phyloP scores from a whole-genome alignment of 108 stramenopile genomes.

The Cylindrotheca fusiformis region DNA sequence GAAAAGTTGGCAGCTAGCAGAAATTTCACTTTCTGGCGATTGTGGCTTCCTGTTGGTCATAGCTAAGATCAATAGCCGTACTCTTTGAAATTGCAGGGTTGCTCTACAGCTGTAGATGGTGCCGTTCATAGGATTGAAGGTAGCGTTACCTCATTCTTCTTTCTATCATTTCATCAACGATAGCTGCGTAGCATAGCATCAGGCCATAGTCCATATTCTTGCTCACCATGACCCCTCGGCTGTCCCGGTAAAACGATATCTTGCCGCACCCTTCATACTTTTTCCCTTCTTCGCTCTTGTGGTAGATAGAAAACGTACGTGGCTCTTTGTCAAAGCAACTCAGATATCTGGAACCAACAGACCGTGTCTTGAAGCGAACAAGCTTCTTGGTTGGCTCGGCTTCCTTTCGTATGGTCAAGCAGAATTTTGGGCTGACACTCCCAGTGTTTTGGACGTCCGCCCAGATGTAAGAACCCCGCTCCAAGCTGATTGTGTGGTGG shows the following conservation, averaged over 20 bases:
- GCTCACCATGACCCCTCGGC: slow-evolving; percentile 2
- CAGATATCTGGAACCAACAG: not conserved
- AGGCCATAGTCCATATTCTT: slow-evolving; percentile 6
- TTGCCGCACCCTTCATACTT: not conserved
- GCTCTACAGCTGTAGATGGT: too few species aligned
- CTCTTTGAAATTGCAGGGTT: too few species aligned
- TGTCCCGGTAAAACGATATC: not conserved
- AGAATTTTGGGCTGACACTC: not conserved
- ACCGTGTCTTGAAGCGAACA: not conserved
- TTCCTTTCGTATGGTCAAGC: not conserved
- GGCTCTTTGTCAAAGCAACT: not conserved
- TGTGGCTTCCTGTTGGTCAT: too few species aligned
- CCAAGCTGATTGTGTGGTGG: not conserved
- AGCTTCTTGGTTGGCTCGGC: not conserved
- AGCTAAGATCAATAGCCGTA: too few species aligned
- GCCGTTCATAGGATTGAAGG: too few species aligned
- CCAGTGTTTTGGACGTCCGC: slow-evolving; percentile 12
- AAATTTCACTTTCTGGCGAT: too few species aligned
- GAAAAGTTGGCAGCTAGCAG: too few species aligned
- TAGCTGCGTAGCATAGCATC: slow-evolving; percentile 8
- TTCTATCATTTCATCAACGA: slow-evolving; percentile 15
- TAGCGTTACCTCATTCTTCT: slow-evolving; percentile 8
- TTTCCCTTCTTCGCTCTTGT: not conserved
- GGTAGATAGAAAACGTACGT: not conserved
- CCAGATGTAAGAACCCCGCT: slow-evolving; percentile 4